Evolutionary conservation across 1,284 basidiomycete species (phyloP), one percentile per base, ranked within the genome.

Genomic region (Tilletia horrida): DNA sequence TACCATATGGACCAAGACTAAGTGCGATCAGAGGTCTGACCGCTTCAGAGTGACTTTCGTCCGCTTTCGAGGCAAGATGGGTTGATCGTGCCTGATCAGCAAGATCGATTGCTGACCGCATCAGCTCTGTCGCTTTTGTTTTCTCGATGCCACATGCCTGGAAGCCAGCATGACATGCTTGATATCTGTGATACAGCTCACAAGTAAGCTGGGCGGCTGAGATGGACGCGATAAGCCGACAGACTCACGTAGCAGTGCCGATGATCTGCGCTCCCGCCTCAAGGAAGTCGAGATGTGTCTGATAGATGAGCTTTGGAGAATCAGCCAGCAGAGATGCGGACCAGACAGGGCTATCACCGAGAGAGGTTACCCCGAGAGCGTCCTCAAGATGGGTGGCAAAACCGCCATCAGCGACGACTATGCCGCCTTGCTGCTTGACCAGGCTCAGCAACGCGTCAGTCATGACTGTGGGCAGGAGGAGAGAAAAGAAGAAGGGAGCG

Each of bases 381-480:
- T 76, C 72, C 45, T 77, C 76, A 27, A 79, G 72, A 57, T 77
- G 77, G 0, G 77, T 79, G 3, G 76, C 75, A 35, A 59, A 59
- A 7, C 55, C 55, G 3, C 55, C 55, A 59, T 59, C 55, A 18
- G 55, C 55, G 29, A 25, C 27, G 29, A 59, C 35, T 4, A 40
- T 59, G 55, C 27, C 31, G 11, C 55, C 13, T 16, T 35, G 55
- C 11, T 2, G 18, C 27, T 18, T 18, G 18, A 29, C 29, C 14
- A 35, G 55, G 4, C 35, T 21, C 29, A 59, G n/a, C 13, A 59
- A 27, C 7, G 55, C 55, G 31, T 59, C 14, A 6, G 35, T 40
- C 4, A 11, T 11, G 6, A 40, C n/a, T 40, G 35, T 40, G 4
- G 35, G 6, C 35, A 6, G 35, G 6, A 40, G 35, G 35, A 40